Evolutionary conservation across 208 protist species (phyloP).

Genomic region (Wallacemonas sp.): DNA sequence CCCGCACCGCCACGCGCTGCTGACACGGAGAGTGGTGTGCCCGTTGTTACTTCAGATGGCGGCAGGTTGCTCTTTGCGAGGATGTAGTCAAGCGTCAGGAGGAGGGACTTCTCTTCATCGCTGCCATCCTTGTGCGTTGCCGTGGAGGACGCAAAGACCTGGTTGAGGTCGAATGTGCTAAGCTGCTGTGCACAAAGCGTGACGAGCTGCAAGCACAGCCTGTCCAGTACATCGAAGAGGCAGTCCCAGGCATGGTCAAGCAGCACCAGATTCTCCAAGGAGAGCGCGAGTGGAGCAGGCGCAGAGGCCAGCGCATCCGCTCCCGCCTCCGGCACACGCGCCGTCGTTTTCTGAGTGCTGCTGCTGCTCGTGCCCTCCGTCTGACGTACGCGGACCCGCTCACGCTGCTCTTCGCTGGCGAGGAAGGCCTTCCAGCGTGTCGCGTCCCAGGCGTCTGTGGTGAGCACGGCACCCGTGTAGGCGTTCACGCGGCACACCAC

Average conservation of each 20-base stretch:
- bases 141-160: background rate
- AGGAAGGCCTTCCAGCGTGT: background rate
- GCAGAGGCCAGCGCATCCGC: slow-evolving; percentile 29
- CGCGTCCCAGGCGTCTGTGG: background rate
- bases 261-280: slow-evolving; percentile 9
- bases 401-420: background rate
- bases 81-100: slow-evolving; percentile 4
- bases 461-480: slow-evolving; percentile 36
- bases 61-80: background rate
- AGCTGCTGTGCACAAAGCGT: slow-evolving; percentile 8
- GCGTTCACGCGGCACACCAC: slow-evolving; percentile 62
- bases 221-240: slow-evolving; percentile 27
- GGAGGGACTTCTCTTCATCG: too few species aligned
- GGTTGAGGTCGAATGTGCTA: background rate
- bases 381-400: background rate
- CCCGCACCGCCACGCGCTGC: background rate
- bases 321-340: background rate
- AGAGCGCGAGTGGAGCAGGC: background rate
- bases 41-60: background rate
- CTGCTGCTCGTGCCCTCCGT: too few species aligned
- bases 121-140: background rate
- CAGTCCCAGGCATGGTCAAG: slow-evolving; percentile 26
- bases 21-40: background rate
- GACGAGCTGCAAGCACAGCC: background rate
- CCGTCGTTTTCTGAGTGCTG: too few species aligned